Percentiles rank a stretch among this genome's conserved stretches.
Conservation (phyloP, 2,329 filamentous ascomycete species). For the Claviceps pusilla region DNA sequence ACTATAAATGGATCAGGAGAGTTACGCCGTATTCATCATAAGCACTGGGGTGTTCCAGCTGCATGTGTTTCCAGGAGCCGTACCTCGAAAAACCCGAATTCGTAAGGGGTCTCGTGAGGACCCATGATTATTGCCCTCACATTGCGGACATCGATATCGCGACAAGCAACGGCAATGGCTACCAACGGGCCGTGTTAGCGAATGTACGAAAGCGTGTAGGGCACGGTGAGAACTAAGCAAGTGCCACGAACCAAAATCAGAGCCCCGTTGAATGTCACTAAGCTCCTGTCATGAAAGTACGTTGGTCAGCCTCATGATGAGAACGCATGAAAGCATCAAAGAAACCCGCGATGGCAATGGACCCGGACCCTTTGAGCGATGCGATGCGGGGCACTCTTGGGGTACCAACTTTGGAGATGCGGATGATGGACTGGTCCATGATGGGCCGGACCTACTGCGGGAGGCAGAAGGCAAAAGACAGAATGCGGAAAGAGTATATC, state of each 20-base stretch:
- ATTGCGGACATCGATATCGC: slow-evolving; percentile 76
- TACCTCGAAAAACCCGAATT: slow-evolving; percentile 95
- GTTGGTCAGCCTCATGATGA: slow-evolving; percentile 4
- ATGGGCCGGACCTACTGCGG: slow-evolving; percentile 7
- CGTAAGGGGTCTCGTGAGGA: slow-evolving; percentile 86
- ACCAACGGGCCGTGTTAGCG: not conserved
- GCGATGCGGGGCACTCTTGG: slow-evolving; percentile 7
- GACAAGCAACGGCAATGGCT: slow-evolving; percentile 78
- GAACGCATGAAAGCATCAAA: not conserved
- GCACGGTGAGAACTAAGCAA: slow-evolving; percentile 3
- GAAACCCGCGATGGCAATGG: slow-evolving; percentile 11
- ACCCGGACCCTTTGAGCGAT: slow-evolving; percentile 4
- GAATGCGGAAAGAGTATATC: not conserved
- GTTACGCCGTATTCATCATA: not conserved
- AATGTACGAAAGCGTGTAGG: not conserved
- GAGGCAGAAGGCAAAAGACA: not conserved
- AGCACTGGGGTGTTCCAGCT: not conserved
- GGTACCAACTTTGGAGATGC: slow-evolving; percentile 60
- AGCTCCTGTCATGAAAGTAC: slow-evolving; percentile 48
- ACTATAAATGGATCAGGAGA: slow-evolving; percentile 31
- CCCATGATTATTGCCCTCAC: slow-evolving; percentile 81
- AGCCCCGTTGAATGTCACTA: slow-evolving; percentile 65
- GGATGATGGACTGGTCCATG: slow-evolving; percentile 69
- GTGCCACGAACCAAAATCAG: slow-evolving; percentile 58
- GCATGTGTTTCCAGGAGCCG: slow-evolving; percentile 11